phyloP scores from a whole-genome alignment of 345 rosid species.

The Eucalyptus erythrocorys region DNA sequence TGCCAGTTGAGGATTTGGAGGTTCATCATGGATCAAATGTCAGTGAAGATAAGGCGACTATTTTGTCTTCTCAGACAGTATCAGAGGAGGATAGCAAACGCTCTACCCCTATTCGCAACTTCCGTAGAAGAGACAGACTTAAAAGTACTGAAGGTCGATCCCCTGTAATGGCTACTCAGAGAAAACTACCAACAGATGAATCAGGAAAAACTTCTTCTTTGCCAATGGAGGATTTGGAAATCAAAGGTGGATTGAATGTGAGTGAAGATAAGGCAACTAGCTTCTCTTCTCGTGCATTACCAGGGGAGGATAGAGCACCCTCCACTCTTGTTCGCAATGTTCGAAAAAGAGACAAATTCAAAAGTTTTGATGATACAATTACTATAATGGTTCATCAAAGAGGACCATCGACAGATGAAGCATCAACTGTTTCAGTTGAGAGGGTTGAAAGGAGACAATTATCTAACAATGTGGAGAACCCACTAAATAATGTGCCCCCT shows the following conservation, averaged over 20 bases:
- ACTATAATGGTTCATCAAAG: background rate
- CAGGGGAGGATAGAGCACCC: background rate
- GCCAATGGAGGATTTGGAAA: background rate
- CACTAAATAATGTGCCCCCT: background rate
- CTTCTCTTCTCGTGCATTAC: background rate
- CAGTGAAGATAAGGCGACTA: background rate
- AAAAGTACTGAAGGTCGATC: background rate
- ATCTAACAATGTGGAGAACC: background rate
- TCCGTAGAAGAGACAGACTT: background rate
- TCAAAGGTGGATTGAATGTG: background rate
- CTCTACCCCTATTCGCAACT: background rate
- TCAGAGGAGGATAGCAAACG: background rate
- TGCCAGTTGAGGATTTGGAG: background rate
- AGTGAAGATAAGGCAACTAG: background rate
- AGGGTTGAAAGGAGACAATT: conserved; percentile 34
- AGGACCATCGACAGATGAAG: background rate
- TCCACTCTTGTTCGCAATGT: background rate
- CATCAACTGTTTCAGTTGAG: conserved; percentile 24
- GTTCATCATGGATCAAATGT: background rate
- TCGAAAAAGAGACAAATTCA: conserved; percentile 1
- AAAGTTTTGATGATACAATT: background rate
- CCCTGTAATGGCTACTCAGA: background rate
- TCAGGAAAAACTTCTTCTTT: background rate
- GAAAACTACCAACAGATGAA: background rate
- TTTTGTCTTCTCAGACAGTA: background rate